Evolutionary conservation across 345 rosid genomes (phyloP).

Genomic region (Melaleuca alternifolia): DNA sequence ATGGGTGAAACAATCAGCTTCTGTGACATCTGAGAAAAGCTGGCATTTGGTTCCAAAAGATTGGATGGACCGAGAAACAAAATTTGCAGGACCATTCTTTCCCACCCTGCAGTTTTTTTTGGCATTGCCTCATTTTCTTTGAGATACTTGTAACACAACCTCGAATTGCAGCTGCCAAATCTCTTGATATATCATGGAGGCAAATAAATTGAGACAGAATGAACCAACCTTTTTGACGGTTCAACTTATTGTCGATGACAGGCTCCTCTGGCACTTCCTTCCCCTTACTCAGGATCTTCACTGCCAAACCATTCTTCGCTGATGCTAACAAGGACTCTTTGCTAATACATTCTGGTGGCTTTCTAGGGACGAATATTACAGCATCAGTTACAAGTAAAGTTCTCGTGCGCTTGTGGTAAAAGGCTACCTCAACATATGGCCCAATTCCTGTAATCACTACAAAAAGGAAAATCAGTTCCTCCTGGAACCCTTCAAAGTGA

Average conservation of each 20-base stretch:
- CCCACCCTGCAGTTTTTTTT: conserved; percentile 67
- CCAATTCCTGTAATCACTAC: conserved; percentile 58
- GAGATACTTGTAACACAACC: not conserved
- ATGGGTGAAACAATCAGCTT: conserved; percentile 94
- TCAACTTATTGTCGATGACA: conserved; percentile 56
- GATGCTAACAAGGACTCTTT: conserved; percentile 72
- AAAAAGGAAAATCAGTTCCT: not conserved
- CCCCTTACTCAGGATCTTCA: conserved; percentile 87
- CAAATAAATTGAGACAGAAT: not conserved
- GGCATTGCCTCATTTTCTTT: not conserved
- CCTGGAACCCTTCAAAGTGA: not conserved
- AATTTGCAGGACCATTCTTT: conserved; percentile 95
- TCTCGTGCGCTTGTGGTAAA: conserved; percentile 80
- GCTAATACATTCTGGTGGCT: conserved; percentile 77
- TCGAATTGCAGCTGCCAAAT: not conserved
- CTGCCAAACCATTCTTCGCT: conserved; percentile 90
- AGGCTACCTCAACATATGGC: conserved; percentile 89
- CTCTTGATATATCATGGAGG: not conserved
- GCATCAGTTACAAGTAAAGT: conserved; percentile 85
- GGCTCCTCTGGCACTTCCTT: conserved; percentile 76
- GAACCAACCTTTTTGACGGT: conserved; percentile 62
- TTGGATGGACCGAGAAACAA: conserved; percentile 91
- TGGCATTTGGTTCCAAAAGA: conserved; percentile 88
- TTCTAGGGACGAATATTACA: conserved; percentile 70
- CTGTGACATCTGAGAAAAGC: conserved; percentile 89